Evolutionary conservation across 2,329 filamentous ascomycete species (phyloP).

Genomic region (Tolypocladium tropicale): DNA sequence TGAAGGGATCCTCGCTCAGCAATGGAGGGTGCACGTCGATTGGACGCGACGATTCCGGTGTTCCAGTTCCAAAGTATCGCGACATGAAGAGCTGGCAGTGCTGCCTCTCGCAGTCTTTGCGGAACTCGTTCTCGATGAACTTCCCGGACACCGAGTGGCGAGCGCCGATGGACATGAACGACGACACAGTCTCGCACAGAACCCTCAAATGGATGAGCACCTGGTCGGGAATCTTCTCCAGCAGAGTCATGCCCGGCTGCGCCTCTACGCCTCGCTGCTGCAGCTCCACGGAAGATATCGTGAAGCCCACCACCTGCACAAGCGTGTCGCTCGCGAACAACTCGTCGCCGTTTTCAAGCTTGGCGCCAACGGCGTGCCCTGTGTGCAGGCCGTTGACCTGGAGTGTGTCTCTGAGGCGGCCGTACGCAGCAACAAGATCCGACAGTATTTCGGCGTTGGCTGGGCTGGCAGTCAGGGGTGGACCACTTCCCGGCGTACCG

Average conservation of each 20-base stretch:
- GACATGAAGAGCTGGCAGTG: constrained; percentile 66
- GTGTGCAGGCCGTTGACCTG: constrained; percentile 41
- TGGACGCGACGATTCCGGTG: constrained; percentile 27
- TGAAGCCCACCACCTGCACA: constrained; percentile 63
- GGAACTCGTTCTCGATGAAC: constrained; percentile 56
- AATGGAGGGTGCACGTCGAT: constrained; percentile 45
- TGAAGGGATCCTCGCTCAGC: constrained; percentile 60
- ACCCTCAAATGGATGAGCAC: constrained; percentile 79
- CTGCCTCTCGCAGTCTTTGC: constrained; percentile 58
- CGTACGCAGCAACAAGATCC: constrained; percentile 52
- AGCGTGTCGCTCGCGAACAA: constrained; percentile 48
- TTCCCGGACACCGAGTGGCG: constrained; percentile 51
- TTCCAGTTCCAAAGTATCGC: constrained; percentile 35
- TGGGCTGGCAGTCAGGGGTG: constrained; percentile 3
- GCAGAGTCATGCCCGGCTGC: constrained; percentile 60
- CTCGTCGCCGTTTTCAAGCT: constrained; percentile 26
- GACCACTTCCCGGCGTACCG: constrained; percentile 13
- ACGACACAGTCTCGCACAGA: constrained; percentile 76
- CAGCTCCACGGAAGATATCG: constrained; percentile 83
- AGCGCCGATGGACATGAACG: constrained; percentile 70
- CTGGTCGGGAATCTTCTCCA: constrained; percentile 79
- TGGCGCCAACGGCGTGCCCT: constrained; percentile 21
- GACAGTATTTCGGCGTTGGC: constrained; percentile 23
- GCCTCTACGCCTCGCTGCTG: constrained; percentile 77
- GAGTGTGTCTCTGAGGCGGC: constrained; percentile 49